These are phyloP conservation scores for Tolypocladium album DNA, from an alignment of 2,329 filamentous ascomycete species.

Conservation along the genomic window DNA sequence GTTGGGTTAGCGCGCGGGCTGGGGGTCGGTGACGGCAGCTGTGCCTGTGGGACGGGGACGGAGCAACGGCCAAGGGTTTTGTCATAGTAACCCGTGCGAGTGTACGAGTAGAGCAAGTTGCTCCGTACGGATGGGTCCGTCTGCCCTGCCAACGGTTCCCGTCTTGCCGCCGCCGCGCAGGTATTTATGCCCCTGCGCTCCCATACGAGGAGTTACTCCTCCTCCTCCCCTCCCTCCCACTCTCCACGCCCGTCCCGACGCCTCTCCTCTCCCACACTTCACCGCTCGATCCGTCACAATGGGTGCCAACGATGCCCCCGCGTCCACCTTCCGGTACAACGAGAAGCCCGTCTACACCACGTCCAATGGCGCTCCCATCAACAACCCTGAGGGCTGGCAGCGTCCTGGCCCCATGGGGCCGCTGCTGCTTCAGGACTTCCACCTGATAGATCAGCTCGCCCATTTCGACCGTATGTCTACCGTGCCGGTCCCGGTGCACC, in stretches of 20 bases:
- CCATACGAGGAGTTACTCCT: too few species aligned
- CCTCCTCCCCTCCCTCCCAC: neutral
- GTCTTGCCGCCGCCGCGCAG: neutral
- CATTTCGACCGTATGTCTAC: slow-evolving; percentile 33
- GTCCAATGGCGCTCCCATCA: slow-evolving; percentile 48
- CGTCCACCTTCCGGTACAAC: slow-evolving; percentile 40
- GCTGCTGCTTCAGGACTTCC: slow-evolving; percentile 53
- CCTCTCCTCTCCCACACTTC: too few species aligned
- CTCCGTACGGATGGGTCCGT: neutral
- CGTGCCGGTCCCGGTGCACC: neutral
- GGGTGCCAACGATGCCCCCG: slow-evolving; percentile 30
- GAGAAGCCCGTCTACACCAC: slow-evolving; percentile 49
- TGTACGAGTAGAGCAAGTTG: too few species aligned
- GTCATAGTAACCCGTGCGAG: neutral
- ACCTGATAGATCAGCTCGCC: slow-evolving; percentile 51
- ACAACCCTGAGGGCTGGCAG: slow-evolving; percentile 36
- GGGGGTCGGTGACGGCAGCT: neutral
- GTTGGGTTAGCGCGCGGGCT: neutral
- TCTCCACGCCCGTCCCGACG: neutral
- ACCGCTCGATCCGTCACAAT: slow-evolving; percentile 19
- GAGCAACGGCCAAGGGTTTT: neutral
- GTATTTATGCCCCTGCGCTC: neutral
- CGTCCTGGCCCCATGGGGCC: slow-evolving; percentile 45
- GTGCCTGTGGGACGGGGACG: neutral
- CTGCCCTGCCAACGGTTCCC: neutral